Evolutionary conservation across 2,329 filamentous ascomycete genomes (phyloP).

Genomic region (Lecanicillium sp.): DNA sequence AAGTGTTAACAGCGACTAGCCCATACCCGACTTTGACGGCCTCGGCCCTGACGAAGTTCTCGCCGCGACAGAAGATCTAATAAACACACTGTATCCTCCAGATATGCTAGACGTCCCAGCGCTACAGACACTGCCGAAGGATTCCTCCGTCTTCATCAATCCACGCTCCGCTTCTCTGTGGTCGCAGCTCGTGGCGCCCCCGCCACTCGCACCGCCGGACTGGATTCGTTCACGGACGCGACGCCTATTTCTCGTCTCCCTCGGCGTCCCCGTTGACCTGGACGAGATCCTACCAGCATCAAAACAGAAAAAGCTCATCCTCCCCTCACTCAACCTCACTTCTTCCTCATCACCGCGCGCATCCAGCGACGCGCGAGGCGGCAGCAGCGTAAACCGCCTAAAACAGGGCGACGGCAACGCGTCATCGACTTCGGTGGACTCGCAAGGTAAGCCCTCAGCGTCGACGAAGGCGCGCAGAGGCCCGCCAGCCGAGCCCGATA

Average conservation of each 20-base stretch:
- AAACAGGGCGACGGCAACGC: conserved; percentile 45
- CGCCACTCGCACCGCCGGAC: conserved; percentile 89
- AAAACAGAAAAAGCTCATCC: conserved; percentile 94
- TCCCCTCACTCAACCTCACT: conserved; percentile 75
- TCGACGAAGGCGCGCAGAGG: conserved; percentile 43
- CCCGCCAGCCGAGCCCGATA: conserved; percentile 61
- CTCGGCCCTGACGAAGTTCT: conserved; percentile 56
- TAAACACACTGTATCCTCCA: conserved; percentile 60
- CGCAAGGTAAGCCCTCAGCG: conserved; percentile 46
- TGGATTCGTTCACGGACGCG: conserved; percentile 96
- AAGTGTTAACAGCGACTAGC: conserved; percentile 33
- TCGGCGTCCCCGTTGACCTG: conserved; percentile 91
- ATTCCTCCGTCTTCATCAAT: conserved; percentile 69
- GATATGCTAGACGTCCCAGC: conserved; percentile 46
- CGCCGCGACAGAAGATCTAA: conserved; percentile 57
- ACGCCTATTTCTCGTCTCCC: conserved; percentile 87
- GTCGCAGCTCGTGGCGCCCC: conserved; percentile 93
- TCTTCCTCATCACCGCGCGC: conserved; percentile 48
- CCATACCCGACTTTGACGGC: conserved; percentile 61
- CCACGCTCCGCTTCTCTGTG: conserved; percentile 85
- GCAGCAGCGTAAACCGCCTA: conserved; percentile 35
- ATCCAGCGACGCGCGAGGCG: conserved; percentile 46
- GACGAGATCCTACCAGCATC: conserved; percentile 96
- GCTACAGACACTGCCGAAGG: conserved; percentile 45
- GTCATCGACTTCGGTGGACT: conserved; percentile 54